phyloP scores from a whole-genome alignment of 1,139 yeast species.

The Kazachstania sp. region DNA sequence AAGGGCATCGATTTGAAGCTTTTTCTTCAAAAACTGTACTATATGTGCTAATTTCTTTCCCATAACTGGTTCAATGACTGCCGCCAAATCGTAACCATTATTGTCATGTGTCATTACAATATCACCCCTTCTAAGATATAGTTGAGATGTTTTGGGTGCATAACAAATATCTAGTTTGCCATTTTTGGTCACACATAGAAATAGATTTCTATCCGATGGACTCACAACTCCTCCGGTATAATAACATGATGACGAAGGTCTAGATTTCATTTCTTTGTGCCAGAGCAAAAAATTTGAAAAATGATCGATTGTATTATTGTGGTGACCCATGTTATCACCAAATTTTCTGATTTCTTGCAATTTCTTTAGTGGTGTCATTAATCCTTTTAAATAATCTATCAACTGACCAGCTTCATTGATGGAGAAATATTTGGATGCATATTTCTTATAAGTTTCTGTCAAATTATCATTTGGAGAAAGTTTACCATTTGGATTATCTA shows the following conservation, averaged over 20 bases:
- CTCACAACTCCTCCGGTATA: neutral
- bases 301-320: neutral
- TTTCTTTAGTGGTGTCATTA: constrained; percentile 1
- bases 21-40: constrained; percentile 68
- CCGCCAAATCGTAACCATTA: constrained; percentile 85
- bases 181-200: constrained; percentile 76
- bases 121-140: constrained; percentile 56
- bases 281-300: neutral
- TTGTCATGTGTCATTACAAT: constrained; percentile 94
- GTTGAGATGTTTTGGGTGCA: constrained; percentile 47
- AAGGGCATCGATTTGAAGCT: constrained; percentile 34
- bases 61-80: constrained; percentile 58
- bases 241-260: neutral
- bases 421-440: constrained; percentile 28
- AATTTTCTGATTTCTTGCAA: neutral
- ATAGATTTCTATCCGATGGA: constrained; percentile 35
- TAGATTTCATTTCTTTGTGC: neutral
- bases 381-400: constrained; percentile 19
- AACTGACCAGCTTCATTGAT: constrained; percentile 21
- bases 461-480: constrained; percentile 20
- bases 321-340: neutral
- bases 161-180: constrained; percentile 81
- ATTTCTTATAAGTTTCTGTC: constrained; percentile 20
- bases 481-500: neutral
- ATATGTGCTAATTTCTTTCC: constrained; percentile 70